Conservation (phyloP, 148 eudicot species). For the Silene latifolia region DNA sequence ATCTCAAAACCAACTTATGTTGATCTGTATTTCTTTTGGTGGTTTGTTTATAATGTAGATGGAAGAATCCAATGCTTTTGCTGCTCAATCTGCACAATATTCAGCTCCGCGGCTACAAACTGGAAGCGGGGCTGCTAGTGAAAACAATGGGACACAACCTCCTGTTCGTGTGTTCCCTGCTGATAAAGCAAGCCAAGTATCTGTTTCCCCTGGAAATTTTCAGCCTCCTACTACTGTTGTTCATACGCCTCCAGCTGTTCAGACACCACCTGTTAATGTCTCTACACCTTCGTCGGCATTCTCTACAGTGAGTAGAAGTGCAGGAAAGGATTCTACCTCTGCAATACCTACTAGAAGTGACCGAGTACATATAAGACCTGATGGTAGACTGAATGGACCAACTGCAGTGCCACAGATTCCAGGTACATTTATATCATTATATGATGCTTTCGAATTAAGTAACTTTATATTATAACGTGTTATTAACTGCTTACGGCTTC, state of each 20-base stretch:
- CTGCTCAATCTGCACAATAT: conserved; percentile 43
- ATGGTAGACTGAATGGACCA: conserved; percentile 54
- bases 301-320: conserved; percentile 32
- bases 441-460: background rate
- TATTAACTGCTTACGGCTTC: background rate
- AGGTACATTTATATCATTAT: conserved; percentile 38
- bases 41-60: conserved; percentile 40
- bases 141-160: conserved; percentile 40
- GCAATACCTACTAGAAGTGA: conserved; percentile 46
- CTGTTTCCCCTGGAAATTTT: conserved; percentile 40
- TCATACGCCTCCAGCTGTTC: conserved; percentile 42
- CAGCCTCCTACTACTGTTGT: conserved; percentile 40
- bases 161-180: conserved; percentile 36
- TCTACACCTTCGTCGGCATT: conserved; percentile 40
- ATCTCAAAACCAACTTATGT: background rate
- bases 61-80: conserved; percentile 62
- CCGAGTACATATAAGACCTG: conserved; percentile 46
- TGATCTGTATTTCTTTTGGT: background rate
- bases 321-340: conserved; percentile 41
- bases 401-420: conserved; percentile 47
- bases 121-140: conserved; percentile 35
- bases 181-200: conserved; percentile 49
- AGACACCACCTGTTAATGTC: conserved; percentile 30
- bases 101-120: conserved; percentile 48
- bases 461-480: background rate